Evolutionary conservation across 2,329 filamentous ascomycete species (phyloP), one percentile per base, ranked within the genome.

Genomic region (Penicillium sp.): DNA sequence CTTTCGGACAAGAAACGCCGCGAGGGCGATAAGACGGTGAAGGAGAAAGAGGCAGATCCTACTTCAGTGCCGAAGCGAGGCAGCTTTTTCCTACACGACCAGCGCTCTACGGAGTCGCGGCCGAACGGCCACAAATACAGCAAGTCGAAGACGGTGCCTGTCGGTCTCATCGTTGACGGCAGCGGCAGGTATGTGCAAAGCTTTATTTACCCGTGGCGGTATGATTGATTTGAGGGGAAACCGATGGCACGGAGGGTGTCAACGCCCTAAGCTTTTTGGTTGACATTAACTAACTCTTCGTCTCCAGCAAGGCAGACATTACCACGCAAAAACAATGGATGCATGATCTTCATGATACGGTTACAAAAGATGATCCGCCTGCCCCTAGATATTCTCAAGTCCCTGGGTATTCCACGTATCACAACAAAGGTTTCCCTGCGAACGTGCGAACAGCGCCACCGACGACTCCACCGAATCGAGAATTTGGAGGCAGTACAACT

Each of bases 41-140:
- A 90, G 79, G 91, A 91, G 76, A 87, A 92, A 69, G 92, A 96
- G 74, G 89, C 92, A 70, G 92, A 97, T 76, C 94, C 94, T 41
- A 89, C 93, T 11, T 97, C 97, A 79, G 94, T 97, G 59, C 94
- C 95, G 58, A 97, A 96, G 73, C 85, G 94, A 67, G 95, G 95
- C 62, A 90, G 91, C 65, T 98, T 98, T 83, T 98, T 97, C 81
- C 93, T 98, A 87, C 94, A 98, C 77, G 95, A 98, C 75, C 92
- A 95, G 72, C 87, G 92, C 65, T 89, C 92, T 69, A 87, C 90
- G 60, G 90, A 90, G n/a, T 86, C 89, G 49, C 87, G 88, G 67
- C 86, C 89, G 57, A 94, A 93, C 77, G 90, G 90, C 57, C 92
- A 94, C 77, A 85, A 91, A 61, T 71, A 67, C 60, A 76, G 68